A percentile compares a stretch with the other conserved stretches of the same genome.
Conservation (phyloP, 2,329 filamentous ascomycete species). For the Boeremia exigua region DNA sequence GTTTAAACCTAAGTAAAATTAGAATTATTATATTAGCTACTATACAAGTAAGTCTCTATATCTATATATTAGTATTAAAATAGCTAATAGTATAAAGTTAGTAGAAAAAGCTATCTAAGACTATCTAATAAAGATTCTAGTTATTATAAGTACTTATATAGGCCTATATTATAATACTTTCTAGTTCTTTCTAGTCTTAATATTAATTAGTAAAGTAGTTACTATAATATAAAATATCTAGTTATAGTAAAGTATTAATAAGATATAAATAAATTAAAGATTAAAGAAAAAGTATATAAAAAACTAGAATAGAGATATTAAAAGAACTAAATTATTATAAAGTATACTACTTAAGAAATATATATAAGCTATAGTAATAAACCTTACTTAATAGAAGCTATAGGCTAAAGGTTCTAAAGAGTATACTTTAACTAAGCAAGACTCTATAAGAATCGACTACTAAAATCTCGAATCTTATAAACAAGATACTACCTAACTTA, state of each 20-base stretch:
- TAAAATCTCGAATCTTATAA: too few species aligned
- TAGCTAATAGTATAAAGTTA: conserved; percentile 50
- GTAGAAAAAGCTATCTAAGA: conserved; percentile 73
- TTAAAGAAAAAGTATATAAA: conserved; percentile 24
- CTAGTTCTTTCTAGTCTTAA: conserved; percentile 76
- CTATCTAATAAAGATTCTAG: conserved; percentile 65
- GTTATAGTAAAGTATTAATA: conserved; percentile 52
- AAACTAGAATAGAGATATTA: conserved; percentile 25
- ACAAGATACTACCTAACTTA: too few species aligned
- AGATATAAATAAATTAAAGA: conserved; percentile 28
- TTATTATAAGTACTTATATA: conserved; percentile 68
- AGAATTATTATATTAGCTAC: conserved; percentile 75
- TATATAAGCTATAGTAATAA: too few species aligned
- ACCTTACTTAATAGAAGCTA: too few species aligned
- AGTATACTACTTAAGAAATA: background rate
- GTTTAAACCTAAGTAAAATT: conserved; percentile 74
- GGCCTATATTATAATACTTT: conserved; percentile 74
- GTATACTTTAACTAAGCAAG: too few species aligned
- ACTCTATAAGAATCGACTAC: too few species aligned
- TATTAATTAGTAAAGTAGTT: conserved; percentile 60
- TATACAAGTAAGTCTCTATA: conserved; percentile 50
- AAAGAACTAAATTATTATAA: conserved; percentile 26
- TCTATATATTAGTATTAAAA: too few species aligned
- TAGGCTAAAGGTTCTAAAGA: too few species aligned
- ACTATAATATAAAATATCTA: conserved; percentile 64